Evolutionary conservation across 2,329 filamentous ascomycete species (phyloP).

Genomic region (Cercospora nicotianae): DNA sequence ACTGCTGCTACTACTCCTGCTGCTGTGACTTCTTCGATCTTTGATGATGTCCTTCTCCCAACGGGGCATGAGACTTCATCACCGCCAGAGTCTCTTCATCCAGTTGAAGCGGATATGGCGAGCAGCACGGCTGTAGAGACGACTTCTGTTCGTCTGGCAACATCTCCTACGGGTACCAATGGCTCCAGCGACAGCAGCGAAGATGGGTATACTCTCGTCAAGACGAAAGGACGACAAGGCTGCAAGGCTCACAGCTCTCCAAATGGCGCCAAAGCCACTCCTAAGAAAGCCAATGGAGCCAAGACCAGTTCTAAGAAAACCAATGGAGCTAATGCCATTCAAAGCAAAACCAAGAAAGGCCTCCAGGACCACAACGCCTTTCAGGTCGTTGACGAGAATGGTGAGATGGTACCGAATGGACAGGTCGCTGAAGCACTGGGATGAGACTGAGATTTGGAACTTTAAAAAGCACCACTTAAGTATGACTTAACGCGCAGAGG

Average conservation of each 20-base stretch:
- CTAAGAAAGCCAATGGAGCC: not conserved
- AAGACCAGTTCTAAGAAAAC: not conserved
- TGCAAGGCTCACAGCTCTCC: not conserved
- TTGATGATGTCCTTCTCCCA: not conserved
- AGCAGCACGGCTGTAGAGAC: slow-evolving; percentile 1
- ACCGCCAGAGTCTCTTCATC: not conserved
- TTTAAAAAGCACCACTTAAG: not conserved
- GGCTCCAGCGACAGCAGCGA: slow-evolving; percentile 17
- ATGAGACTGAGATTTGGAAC: not conserved
- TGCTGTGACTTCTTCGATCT: not conserved
- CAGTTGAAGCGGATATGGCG: slow-evolving; percentile 18
- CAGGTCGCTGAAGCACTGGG: not conserved
- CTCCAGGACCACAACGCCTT: not conserved
- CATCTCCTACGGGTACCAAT: slow-evolving; percentile 17
- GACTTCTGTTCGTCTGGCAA: slow-evolving; percentile 11
- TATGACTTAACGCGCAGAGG: not conserved
- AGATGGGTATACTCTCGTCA: slow-evolving; percentile 26
- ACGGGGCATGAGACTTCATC: not conserved
- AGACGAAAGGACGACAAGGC: slow-evolving; percentile 12
- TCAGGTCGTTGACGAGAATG: slow-evolving; percentile 12
- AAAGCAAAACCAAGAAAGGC: not conserved
- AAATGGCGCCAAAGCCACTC: not conserved
- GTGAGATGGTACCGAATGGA: not conserved
- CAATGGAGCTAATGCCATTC: not conserved
- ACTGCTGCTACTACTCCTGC: not conserved